These are phyloP conservation scores for Pseudocercospora musae DNA, from an alignment of 2,329 filamentous ascomycete species.

Conservation along the genomic window DNA sequence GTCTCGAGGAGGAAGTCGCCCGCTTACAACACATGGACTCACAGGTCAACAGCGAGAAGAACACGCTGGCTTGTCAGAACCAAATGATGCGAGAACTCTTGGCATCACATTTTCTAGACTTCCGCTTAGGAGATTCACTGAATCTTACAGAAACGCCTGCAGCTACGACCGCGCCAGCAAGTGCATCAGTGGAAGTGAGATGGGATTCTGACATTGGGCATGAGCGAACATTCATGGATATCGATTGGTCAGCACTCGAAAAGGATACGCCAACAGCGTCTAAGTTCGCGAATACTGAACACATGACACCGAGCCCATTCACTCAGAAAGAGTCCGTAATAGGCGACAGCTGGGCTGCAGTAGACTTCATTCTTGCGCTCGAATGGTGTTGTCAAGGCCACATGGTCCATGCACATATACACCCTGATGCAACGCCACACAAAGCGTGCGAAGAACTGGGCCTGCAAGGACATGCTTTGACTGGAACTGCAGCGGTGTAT, in stretches of 20 bases:
- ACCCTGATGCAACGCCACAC: conserved; percentile 10
- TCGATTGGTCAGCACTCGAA: conserved; percentile 16
- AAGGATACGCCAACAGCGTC: conserved; percentile 1
- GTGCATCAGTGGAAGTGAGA: conserved; percentile 16
- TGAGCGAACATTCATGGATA: conserved; percentile 19
- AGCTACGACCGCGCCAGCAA: background rate
- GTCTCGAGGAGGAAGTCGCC: conserved; percentile 24
- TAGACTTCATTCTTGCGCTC: conserved; percentile 29
- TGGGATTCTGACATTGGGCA: conserved; percentile 21
- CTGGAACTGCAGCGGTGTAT: conserved; percentile 20
- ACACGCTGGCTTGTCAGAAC: conserved; percentile 22
- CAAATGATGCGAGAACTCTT: conserved; percentile 18
- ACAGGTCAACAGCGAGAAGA: conserved; percentile 22
- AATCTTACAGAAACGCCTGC: background rate
- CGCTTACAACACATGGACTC: conserved; percentile 22
- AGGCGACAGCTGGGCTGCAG: conserved; percentile 20
- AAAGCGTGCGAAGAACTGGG: background rate
- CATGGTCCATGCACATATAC: conserved; percentile 18
- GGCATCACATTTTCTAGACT: conserved; percentile 15
- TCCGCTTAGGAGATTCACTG: conserved; percentile 8
- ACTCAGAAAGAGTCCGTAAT: background rate
- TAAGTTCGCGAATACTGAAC: background rate
- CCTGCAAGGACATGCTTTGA: conserved; percentile 21
- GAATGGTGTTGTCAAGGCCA: conserved; percentile 26
- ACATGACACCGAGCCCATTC: background rate